Conservation (phyloP, 1,284 basidiomycete species). For the Cystobasidium pallidum region DNA sequence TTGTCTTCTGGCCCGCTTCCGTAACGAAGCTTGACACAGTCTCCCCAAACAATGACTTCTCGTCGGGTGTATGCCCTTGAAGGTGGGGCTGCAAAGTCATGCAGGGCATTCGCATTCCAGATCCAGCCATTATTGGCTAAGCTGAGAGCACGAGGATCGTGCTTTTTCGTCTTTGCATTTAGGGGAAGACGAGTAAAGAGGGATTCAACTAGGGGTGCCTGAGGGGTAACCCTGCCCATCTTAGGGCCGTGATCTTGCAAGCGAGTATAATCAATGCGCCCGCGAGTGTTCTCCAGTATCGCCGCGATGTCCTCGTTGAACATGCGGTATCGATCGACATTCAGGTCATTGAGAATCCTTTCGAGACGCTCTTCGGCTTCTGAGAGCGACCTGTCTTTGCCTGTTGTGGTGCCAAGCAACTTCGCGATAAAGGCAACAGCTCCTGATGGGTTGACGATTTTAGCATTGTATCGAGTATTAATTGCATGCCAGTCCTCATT, state of each 20-base stretch:
- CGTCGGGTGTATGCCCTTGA: conserved; percentile 96
- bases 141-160: conserved; percentile 71
- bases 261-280: conserved; percentile 76
- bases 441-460: conserved; percentile 63
- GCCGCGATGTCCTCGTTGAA: conserved; percentile 79
- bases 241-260: conserved; percentile 80
- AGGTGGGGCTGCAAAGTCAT: conserved; percentile 90
- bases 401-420: conserved; percentile 65
- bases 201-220: conserved; percentile 78
- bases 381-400: conserved; percentile 59
- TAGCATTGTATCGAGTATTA: conserved; percentile 69
- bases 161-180: conserved; percentile 62
- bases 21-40: conserved; percentile 97
- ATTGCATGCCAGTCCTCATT: conserved; percentile 47
- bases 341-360: conserved; percentile 77
- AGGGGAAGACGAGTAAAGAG: conserved; percentile 83
- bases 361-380: conserved; percentile 70
- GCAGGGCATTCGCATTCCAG: conserved; percentile 91
- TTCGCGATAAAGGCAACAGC: conserved; percentile 70
- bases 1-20: conserved; percentile 76
- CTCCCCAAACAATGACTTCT: conserved; percentile 95
- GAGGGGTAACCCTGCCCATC: conserved; percentile 74
- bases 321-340: conserved; percentile 81
- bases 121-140: conserved; percentile 99
- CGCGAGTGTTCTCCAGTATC: conserved; percentile 73